phyloP scores from a whole-genome alignment of 108 stramenopile species.

The Skeletonema grethae region DNA sequence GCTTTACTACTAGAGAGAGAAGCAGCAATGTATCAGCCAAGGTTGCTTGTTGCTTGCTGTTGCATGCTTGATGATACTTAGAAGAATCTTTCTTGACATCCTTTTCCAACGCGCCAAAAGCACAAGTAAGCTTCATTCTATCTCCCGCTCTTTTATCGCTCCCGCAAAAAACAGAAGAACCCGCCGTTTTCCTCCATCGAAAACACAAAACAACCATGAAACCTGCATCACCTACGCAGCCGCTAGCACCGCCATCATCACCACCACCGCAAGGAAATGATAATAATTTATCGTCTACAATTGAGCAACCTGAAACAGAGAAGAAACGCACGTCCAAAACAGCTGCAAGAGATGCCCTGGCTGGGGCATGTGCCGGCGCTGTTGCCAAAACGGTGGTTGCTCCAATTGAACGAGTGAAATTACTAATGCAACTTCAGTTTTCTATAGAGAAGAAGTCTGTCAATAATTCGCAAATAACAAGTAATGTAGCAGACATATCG shows the following conservation, averaged over 20 bases:
- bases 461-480: background rate
- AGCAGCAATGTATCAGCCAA: too few species aligned
- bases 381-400: constrained; percentile 90
- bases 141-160: too few species aligned
- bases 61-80: too few species aligned
- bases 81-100: too few species aligned
- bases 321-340: constrained; percentile 26
- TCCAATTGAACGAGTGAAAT: constrained; percentile 98
- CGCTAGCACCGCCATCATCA: background rate
- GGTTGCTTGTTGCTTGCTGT: too few species aligned
- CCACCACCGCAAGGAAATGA: constrained; percentile 12
- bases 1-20: too few species aligned
- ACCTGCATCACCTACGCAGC: background rate
- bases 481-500: background rate
- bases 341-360: constrained; percentile 65
- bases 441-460: constrained; percentile 33
- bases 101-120: too few species aligned
- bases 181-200: too few species aligned
- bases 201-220: background rate
- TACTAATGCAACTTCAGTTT: constrained; percentile 88
- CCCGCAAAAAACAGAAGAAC: too few species aligned
- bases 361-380: constrained; percentile 82
- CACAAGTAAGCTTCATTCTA: too few species aligned
- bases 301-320: constrained; percentile 1
- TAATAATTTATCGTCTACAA: background rate